These are phyloP conservation scores for Hanseniaspora gamundiae DNA, from an alignment of 1,139 yeast species.

Conservation along the genomic window DNA sequence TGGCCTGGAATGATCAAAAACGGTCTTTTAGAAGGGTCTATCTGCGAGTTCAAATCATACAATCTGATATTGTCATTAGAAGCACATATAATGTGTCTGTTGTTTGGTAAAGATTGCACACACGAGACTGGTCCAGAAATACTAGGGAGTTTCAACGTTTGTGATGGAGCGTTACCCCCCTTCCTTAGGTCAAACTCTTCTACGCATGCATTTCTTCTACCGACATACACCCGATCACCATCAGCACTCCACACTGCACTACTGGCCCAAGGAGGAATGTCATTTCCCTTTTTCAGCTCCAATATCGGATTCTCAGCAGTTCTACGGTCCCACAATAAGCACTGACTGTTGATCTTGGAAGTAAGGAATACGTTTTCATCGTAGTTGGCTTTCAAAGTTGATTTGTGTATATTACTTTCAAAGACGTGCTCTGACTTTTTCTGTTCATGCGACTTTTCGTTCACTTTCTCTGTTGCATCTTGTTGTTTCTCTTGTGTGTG, in stretches of 20 bases:
- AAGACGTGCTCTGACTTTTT: not conserved
- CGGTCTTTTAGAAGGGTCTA: slow-evolving; percentile 28
- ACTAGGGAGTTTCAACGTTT: slow-evolving; percentile 61
- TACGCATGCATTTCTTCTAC: slow-evolving; percentile 79
- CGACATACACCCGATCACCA: slow-evolving; percentile 71
- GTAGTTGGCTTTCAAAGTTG: slow-evolving; percentile 18
- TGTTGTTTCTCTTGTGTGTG: slow-evolving; percentile 20
- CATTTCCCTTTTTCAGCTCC: slow-evolving; percentile 46
- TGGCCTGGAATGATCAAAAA: slow-evolving; percentile 51
- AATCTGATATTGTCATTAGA: slow-evolving; percentile 82
- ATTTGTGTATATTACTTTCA: slow-evolving; percentile 7
- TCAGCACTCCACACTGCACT: slow-evolving; percentile 83
- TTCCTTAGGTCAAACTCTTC: slow-evolving; percentile 67
- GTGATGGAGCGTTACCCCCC: slow-evolving; percentile 42
- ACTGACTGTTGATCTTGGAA: slow-evolving; percentile 73
- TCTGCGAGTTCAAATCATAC: slow-evolving; percentile 47
- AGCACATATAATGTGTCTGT: slow-evolving; percentile 70
- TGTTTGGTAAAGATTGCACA: slow-evolving; percentile 70
- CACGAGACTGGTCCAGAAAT: slow-evolving; percentile 89
- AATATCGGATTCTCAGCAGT: slow-evolving; percentile 33
- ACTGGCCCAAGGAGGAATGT: slow-evolving; percentile 91
- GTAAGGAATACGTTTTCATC: slow-evolving; percentile 60
- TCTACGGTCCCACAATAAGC: slow-evolving; percentile 78
- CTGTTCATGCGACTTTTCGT: slow-evolving; percentile 3
- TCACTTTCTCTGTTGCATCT: slow-evolving; percentile 13